A percentile compares a stretch with the other conserved stretches of the same genome.
These are phyloP conservation scores for Leccinum rimulosum DNA, from an alignment of 768 basidiomycete species.

Conservation along the genomic window DNA sequence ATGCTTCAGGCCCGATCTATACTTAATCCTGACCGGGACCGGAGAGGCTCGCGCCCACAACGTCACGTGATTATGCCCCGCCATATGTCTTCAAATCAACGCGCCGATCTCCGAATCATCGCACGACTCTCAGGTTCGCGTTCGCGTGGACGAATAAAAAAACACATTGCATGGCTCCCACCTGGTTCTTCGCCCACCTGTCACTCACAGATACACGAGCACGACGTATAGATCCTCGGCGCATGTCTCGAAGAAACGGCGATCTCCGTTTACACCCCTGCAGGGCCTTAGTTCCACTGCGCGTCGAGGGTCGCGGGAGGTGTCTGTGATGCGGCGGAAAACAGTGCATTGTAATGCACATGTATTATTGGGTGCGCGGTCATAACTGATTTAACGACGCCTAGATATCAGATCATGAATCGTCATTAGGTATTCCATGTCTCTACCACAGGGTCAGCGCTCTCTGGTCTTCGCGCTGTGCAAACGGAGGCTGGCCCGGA, in stretches of 20 bases:
- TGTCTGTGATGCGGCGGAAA: not conserved
- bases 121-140: not conserved
- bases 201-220: not conserved
- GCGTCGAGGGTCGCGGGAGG: conserved; percentile 3
- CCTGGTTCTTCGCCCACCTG: not conserved
- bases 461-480: not conserved
- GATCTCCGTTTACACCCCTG: not conserved
- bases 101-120: not conserved
- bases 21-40: not conserved
- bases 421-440: not conserved
- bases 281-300: not conserved
- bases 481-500: not conserved
- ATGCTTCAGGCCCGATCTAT: not conserved
- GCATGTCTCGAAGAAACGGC: not conserved
- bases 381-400: not conserved
- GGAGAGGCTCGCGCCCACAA: not conserved
- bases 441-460: not conserved
- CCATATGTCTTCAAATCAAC: not conserved
- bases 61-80: not conserved
- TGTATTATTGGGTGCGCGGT: not conserved
- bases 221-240: not conserved
- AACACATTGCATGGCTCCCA: not conserved
- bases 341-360: not conserved
- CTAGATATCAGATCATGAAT: not conserved
- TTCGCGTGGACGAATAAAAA: not conserved